Conservation (phyloP, 192 early-diverging fungal species). For the Umbelopsis isabellina region DNA sequence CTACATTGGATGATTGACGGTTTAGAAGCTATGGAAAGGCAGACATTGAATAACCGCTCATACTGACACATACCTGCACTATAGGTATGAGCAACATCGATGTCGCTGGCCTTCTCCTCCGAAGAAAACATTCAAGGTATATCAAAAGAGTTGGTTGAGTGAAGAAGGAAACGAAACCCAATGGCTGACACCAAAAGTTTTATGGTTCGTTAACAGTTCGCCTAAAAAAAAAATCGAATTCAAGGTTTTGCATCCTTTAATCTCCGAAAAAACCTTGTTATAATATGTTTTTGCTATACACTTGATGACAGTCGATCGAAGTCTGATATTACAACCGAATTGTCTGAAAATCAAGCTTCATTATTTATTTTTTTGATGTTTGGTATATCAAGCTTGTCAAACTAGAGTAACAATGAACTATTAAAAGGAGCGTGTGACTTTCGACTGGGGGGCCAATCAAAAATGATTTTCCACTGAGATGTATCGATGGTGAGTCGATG, state of each 20-base stretch:
- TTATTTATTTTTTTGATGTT: background rate
- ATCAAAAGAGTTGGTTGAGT: background rate
- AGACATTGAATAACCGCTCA: background rate
- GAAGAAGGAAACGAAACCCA: background rate
- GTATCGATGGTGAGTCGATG: too few relatives aligned
- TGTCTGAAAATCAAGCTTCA: too few relatives aligned
- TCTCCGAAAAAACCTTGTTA: slow-evolving; percentile 10
- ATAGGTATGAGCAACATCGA: background rate
- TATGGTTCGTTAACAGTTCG: background rate
- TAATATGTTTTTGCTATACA: background rate
- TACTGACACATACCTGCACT: too few relatives aligned
- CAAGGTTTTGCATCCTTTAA: background rate
- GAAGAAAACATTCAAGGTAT: background rate
- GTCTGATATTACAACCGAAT: too few relatives aligned
- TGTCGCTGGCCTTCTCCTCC: too few relatives aligned
- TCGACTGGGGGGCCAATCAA: background rate
- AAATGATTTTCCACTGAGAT: slow-evolving; percentile 14
- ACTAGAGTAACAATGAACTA: background rate
- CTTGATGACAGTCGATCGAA: too few relatives aligned
- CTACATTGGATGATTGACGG: background rate
- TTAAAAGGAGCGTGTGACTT: background rate
- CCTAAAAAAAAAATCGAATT: slow-evolving; percentile 11
- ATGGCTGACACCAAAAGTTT: background rate
- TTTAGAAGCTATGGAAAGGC: background rate
- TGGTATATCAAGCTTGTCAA: background rate